These are phyloP conservation scores for Aspergillus chevalieri DNA, from an alignment of 2,329 filamentous ascomycete species.

Conservation along the genomic window DNA sequence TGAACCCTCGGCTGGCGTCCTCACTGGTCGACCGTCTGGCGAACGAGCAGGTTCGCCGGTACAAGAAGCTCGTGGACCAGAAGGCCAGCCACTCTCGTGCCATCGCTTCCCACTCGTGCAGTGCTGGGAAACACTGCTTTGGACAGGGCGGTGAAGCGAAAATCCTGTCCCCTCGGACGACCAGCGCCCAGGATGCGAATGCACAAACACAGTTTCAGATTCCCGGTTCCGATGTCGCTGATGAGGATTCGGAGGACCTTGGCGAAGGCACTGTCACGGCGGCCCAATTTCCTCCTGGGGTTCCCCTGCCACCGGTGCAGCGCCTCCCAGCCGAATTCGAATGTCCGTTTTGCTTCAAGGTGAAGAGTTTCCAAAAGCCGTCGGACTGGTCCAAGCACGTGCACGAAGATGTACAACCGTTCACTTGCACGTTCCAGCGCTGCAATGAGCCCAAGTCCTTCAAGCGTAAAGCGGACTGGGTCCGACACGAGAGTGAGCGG, in stretches of 20 bases:
- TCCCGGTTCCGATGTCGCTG: constrained; percentile 50
- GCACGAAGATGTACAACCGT: constrained; percentile 87
- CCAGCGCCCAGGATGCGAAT: constrained; percentile 50
- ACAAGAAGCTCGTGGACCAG: constrained; percentile 66
- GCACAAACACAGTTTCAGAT: constrained; percentile 52
- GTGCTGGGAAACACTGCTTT: constrained; percentile 58
- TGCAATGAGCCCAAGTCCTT: constrained; percentile 85
- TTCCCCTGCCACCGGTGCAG: constrained; percentile 72
- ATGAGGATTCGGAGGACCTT: constrained; percentile 60
- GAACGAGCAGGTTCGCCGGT: constrained; percentile 71
- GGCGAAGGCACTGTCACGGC: constrained; percentile 63
- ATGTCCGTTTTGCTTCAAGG: constrained; percentile 78
- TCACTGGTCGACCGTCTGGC: constrained; percentile 74
- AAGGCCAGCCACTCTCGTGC: constrained; percentile 64
- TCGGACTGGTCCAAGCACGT: constrained; percentile 98
- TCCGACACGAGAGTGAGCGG: constrained; percentile 85
- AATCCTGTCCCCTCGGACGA: constrained; percentile 51
- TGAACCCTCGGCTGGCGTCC: constrained; percentile 67
- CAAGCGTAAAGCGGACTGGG: constrained; percentile 94
- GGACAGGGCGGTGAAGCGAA: constrained; percentile 61
- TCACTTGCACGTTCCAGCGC: constrained; percentile 81
- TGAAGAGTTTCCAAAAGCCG: constrained; percentile 81
- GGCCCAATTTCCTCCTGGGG: constrained; percentile 72
- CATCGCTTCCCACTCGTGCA: constrained; percentile 53
- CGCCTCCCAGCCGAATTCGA: constrained; percentile 81